A percentile compares a stretch with the other conserved stretches of the same genome.
Evolutionary conservation across 306 rosid species (phyloP).

Genomic region (Dryas drummondii): DNA sequence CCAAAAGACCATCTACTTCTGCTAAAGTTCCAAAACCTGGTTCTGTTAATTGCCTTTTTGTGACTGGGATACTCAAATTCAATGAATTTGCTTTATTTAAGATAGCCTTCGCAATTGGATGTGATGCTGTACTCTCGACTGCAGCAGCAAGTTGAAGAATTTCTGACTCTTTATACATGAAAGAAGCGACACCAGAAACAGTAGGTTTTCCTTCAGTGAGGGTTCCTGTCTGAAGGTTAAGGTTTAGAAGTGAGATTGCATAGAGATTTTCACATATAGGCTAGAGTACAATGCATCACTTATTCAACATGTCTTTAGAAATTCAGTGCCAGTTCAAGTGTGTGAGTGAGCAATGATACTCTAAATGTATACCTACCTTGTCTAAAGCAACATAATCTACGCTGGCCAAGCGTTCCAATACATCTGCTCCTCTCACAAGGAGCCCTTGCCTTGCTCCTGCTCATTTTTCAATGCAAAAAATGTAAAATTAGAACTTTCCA

Average conservation of each 20-base stretch:
- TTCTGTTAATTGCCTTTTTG: conserved; percentile 76
- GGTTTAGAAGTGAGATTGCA: conserved; percentile 31
- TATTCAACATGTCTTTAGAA: not conserved
- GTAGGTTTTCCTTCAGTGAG: conserved; percentile 94
- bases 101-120: conserved; percentile 95
- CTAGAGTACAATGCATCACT: conserved; percentile 4
- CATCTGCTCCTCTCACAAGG: conserved; percentile 95
- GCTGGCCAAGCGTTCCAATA: conserved; percentile 78
- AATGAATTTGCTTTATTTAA: conserved; percentile 71
- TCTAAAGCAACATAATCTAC: conserved; percentile 79
- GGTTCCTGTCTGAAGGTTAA: conserved; percentile 85
- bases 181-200: conserved; percentile 68
- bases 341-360: conserved; percentile 7
- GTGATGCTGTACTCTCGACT: conserved; percentile 95
- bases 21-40: conserved; percentile 95
- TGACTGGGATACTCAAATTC: conserved; percentile 66
- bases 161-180: conserved; percentile 58
- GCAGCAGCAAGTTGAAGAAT: conserved; percentile 92
- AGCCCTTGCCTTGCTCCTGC: conserved; percentile 98
- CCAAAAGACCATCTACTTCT: conserved; percentile 73
- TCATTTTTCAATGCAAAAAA: conserved; percentile 24
- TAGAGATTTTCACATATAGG: not conserved
- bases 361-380: conserved; percentile 49
- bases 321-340: not conserved
- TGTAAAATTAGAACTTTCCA: conserved; percentile 11